Percentiles rank a stretch among this genome's conserved stretches.
These are phyloP conservation scores for Echium plantagineum DNA, from an alignment of 257 asterid species.

Conservation along the genomic window DNA sequence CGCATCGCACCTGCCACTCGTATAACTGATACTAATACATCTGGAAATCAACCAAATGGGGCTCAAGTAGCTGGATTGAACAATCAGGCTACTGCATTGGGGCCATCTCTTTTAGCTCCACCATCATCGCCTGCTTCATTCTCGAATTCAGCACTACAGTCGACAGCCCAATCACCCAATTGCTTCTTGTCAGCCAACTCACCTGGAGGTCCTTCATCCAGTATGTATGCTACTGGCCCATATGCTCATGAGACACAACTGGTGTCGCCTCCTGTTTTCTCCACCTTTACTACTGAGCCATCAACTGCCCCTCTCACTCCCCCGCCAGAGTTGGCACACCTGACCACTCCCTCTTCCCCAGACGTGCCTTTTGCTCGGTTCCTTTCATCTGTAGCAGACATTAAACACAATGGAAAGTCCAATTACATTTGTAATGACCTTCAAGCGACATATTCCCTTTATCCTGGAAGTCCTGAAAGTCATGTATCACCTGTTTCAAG, in stretches of 20 bases:
- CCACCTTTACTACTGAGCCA: constrained; percentile 82
- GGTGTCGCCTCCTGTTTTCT: constrained; percentile 85
- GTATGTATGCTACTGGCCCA: constrained; percentile 72
- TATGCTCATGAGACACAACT: constrained; percentile 77
- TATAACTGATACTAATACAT: constrained; percentile 43
- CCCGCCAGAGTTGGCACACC: constrained; percentile 74
- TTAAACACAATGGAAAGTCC: constrained; percentile 27
- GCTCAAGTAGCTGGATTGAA: constrained; percentile 57
- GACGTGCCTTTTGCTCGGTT: constrained; percentile 82
- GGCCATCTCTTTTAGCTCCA: constrained; percentile 50
- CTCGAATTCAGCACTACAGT: constrained; percentile 62
- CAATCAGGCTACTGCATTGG: constrained; percentile 43
- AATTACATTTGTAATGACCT: constrained; percentile 42
- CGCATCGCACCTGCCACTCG: constrained; percentile 75
- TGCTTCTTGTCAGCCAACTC: constrained; percentile 69
- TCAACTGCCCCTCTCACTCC: constrained; percentile 87
- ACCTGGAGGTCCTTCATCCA: constrained; percentile 59
- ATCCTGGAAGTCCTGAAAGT: constrained; percentile 71
- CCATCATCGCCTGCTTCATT: constrained; percentile 86
- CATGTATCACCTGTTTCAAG: constrained; percentile 56
- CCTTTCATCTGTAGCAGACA: constrained; percentile 47
- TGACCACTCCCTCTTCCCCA: constrained; percentile 91
- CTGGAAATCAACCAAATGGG: constrained; percentile 47
- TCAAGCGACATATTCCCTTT: constrained; percentile 53
- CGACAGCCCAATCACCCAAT: constrained; percentile 73